Evolutionary conservation across 768 basidiomycete genomes (phyloP), one percentile per base, ranked within the genome.

Genomic region (Clitopilus hobsonii): DNA sequence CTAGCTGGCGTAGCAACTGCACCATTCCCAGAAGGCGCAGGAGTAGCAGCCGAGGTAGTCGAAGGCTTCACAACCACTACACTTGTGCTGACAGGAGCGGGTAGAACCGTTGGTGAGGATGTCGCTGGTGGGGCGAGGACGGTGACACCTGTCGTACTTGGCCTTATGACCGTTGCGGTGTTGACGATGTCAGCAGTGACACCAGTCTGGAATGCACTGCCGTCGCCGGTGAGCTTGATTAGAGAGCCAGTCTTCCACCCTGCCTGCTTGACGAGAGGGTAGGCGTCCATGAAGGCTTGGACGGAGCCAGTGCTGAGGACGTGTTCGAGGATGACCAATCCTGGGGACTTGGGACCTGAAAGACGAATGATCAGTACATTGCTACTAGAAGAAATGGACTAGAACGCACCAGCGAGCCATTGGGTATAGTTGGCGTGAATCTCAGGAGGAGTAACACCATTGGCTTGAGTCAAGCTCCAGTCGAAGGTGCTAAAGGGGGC

Each of bases 321-420:
- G 69, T 98, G 95, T 66, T 96, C 88, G 56, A 97, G 78, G 54
- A 91, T 75, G 57, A 92, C 75, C 22, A 95, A 79, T 27, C 95
- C 95, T 2, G 91, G 87, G 8, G 69, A 73, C 67, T 93, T 92
- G 49, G 88, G 71, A 27, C 85, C 88, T 74, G 50, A 52, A 32
- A 51, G 13, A 30, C 51, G 25, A 56, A 18, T 32, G 20, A 10
- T 18, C 16, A 25, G 32, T 36, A 36, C 32, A 5, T 22, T 2
- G 38, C 52, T 30, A 16, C 54, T 38, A 5, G 25, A 29, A 27
- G 38, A n/a, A 53, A 45, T 20, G 3, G 38, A 13, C 14, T 14
- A 36, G 32, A 2, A 67, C 70, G 38, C 45, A 79, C 84, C 79
- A 27, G 77, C 68, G 18, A 86, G 66, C 84, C 86, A 92, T 52